Evolutionary conservation across 2,329 filamentous ascomycete species (phyloP), one percentile per base, ranked within the genome.

Genomic region (Diaporthe ilicicola): DNA sequence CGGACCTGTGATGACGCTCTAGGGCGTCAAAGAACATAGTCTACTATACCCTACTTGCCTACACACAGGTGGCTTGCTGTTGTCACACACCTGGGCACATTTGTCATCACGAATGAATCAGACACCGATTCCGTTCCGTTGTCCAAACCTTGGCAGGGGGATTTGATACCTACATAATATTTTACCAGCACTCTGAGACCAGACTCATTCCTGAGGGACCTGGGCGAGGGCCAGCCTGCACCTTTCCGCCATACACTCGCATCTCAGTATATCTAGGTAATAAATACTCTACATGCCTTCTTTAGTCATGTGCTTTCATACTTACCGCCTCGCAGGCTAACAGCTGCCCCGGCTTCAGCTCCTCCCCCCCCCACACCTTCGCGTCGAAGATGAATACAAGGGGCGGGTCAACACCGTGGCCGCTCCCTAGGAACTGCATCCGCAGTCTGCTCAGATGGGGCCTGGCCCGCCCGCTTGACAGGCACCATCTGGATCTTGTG

Each of bases 401-500:
- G 27, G 24, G 9, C 6, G 27, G 42, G 17, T 64, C 59, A 64
- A 48, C 44, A 64, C 29, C 32, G 32, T 34, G 32, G 9, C 32
- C 59, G 34, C 42, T 64, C 59, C 24, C 59, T 64, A 8, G 37
- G 19, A 5, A 29, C n/a, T 2, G 29, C 44, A 15, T 50, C 42
- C 9, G 29, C 48, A 17, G n/a, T 50, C 59, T 50, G 46, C 8
- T 50, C 44, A 3, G 59, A 64, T 7, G 48, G 4, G 5, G 44
- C 27, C 2, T 50, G 22, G 2, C 15, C 50, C 34, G 53, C 4
- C 37, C 22, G 22, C 53, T 22, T 59, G 0, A 64, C 13, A 0
- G 65, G 42, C 2, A 22, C 65, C 65, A 68, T 68, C 29, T 22
- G 51, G 24, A 68, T 59, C 53, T 69, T 69, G 29, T 69, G 67